A percentile compares a stretch with the other conserved stretches of the same genome.
Conservation (phyloP, 78 protist genomes). For the Guillardia theta region DNA sequence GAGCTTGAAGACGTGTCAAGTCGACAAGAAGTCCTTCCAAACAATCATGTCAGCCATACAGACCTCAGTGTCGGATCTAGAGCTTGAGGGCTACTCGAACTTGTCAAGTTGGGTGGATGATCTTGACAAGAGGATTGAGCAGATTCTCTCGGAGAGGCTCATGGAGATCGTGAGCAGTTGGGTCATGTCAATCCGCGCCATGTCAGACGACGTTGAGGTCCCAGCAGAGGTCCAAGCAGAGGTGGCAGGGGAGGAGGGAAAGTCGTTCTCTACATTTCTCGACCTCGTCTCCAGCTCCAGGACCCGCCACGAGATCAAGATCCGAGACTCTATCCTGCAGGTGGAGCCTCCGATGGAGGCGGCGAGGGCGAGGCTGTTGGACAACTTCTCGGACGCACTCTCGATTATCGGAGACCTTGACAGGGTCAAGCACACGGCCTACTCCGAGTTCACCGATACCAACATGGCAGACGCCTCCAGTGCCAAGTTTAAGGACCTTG, state of each 20-base stretch:
- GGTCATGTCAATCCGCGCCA: too few relatives aligned
- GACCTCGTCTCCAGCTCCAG: slow-evolving; percentile 1
- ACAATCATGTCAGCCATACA: slow-evolving; percentile 52
- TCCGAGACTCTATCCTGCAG: slow-evolving; percentile 71
- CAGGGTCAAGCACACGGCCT: slow-evolving; percentile 51
- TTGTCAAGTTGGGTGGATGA: slow-evolving; percentile 72
- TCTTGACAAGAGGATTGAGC: slow-evolving; percentile 62
- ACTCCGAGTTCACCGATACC: background rate
- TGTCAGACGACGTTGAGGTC: too few relatives aligned
- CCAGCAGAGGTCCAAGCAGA: background rate
- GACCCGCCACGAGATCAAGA: slow-evolving; percentile 66
- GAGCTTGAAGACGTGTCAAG: slow-evolving; percentile 47
- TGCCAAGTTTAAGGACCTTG: background rate
- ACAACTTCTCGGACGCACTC: slow-evolving; percentile 54
- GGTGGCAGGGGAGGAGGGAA: background rate
- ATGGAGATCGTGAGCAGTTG: slow-evolving; percentile 73
- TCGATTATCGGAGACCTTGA: slow-evolving; percentile 57
- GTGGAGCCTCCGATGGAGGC: slow-evolving; percentile 84
- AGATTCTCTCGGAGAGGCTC: slow-evolving; percentile 80
- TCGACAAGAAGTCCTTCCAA: background rate
- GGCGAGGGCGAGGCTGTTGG: slow-evolving; percentile 71
- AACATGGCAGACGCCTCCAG: background rate
- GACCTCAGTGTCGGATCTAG: slow-evolving; percentile 75
- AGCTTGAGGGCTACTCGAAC: slow-evolving; percentile 64
- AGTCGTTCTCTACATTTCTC: too few relatives aligned